These are phyloP conservation scores for Dionaea muscipula DNA, from an alignment of 179 eudicot species.

Conservation along the genomic window DNA sequence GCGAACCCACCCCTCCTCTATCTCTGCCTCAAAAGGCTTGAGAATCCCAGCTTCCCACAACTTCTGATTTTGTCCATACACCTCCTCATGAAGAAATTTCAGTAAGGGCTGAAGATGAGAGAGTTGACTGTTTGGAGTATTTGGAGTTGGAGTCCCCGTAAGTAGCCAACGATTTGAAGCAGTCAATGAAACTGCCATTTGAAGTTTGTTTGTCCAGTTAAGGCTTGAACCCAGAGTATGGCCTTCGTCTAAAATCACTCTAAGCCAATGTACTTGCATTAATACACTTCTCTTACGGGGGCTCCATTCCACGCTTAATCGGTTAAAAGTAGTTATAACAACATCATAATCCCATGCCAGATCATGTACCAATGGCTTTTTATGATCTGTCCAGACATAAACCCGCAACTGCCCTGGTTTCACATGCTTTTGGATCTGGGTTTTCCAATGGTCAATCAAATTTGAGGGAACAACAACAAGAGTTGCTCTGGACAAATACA, in stretches of 20 bases:
- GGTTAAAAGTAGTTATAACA: conserved; percentile 77
- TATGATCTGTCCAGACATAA: conserved; percentile 66
- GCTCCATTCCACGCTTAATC: conserved; percentile 88
- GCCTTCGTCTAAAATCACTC: conserved; percentile 89
- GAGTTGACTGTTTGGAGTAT: conserved; percentile 79
- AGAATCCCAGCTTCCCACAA: conserved; percentile 80
- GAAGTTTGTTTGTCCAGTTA: conserved; percentile 81
- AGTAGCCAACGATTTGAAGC: conserved; percentile 89
- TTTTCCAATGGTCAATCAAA: conserved; percentile 86
- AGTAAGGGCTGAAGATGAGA: conserved; percentile 84
- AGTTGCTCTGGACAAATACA: conserved; percentile 82
- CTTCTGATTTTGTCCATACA: conserved; percentile 67
- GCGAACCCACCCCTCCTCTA: conserved; percentile 82
- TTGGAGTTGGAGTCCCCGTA: conserved; percentile 95
- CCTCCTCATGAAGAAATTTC: conserved; percentile 77
- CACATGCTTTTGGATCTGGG: conserved; percentile 84
- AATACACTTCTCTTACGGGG: conserved; percentile 60
- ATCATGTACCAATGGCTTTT: conserved; percentile 62
- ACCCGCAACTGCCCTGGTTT: conserved; percentile 59
- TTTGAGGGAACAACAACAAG: conserved; percentile 84
- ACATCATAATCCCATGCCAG: conserved; percentile 97
- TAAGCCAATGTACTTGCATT: conserved; percentile 89
- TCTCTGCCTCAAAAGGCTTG: conserved; percentile 83
- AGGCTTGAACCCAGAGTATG: conserved; percentile 91
- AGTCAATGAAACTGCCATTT: conserved; percentile 66